Percentiles rank a stretch among this genome's conserved stretches.
These are phyloP conservation scores for Cytospora chrysosperma DNA, from an alignment of 2,329 filamentous ascomycete species.

Conservation along the genomic window DNA sequence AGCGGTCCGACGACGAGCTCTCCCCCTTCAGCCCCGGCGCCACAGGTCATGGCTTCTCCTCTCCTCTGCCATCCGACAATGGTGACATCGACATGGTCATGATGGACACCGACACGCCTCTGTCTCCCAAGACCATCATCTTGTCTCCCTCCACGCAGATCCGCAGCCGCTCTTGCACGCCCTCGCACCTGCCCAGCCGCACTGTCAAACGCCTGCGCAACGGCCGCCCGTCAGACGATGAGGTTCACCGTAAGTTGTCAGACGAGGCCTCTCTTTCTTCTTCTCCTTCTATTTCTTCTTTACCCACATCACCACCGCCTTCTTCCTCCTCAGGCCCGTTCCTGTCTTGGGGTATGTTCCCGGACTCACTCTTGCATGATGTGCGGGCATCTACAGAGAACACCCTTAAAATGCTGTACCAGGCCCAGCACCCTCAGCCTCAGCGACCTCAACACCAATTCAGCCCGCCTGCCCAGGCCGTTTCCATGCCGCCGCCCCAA, in stretches of 20 bases:
- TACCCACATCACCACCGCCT: too few species aligned
- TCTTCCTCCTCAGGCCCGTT: not conserved
- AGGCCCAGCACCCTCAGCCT: constrained; percentile 45
- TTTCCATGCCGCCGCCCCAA: constrained; percentile 20
- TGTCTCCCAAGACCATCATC: constrained; percentile 32
- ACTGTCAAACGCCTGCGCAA: constrained; percentile 63
- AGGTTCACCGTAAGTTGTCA: constrained; percentile 52
- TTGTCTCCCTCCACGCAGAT: constrained; percentile 23
- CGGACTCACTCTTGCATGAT: not conserved
- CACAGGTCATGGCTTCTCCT: constrained; percentile 40
- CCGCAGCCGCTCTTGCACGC: constrained; percentile 33
- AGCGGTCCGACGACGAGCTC: constrained; percentile 60
- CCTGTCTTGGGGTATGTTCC: constrained; percentile 18
- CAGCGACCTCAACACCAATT: constrained; percentile 24
- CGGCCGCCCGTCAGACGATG: constrained; percentile 54
- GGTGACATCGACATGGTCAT: constrained; percentile 9
- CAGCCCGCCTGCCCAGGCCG: constrained; percentile 12
- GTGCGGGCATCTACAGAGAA: constrained; percentile 43
- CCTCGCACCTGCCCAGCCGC: constrained; percentile 52
- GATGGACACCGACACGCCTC: constrained; percentile 33
- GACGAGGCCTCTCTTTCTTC: not conserved
- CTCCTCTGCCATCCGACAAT: constrained; percentile 31
- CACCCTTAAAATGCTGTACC: constrained; percentile 58
- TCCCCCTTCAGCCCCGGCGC: constrained; percentile 42
- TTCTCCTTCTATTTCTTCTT: not conserved